Conservation (phyloP, 495 filamentous ascomycete genomes). For the Penicillium fimorum region DNA sequence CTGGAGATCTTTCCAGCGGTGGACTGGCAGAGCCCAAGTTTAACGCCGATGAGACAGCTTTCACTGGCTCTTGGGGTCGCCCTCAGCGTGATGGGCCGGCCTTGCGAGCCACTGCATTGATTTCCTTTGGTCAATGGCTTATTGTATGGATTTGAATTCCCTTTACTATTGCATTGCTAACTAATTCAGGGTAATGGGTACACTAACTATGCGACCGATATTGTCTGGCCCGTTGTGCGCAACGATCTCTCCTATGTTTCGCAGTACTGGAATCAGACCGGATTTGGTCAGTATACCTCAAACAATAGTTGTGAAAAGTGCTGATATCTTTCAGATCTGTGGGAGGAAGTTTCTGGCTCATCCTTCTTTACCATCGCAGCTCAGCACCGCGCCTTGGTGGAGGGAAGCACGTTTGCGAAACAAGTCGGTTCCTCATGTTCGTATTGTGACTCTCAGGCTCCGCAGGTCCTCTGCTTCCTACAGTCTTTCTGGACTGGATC, state of each 20-base stretch:
- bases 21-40: conserved; percentile 50
- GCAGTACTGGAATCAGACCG: conserved; percentile 69
- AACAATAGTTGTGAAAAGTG: not conserved
- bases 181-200: conserved; percentile 29
- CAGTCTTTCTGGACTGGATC: conserved; percentile 64
- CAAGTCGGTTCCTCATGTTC: conserved; percentile 41
- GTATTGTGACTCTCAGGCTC: conserved; percentile 55
- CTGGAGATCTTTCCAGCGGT: conserved; percentile 47
- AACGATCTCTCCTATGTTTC: conserved; percentile 70
- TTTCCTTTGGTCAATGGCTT: conserved; percentile 40
- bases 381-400: conserved; percentile 53
- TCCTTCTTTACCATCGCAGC: conserved; percentile 59
- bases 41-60: conserved; percentile 57
- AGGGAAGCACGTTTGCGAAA: conserved; percentile 56
- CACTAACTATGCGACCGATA: conserved; percentile 25
- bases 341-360: conserved; percentile 65
- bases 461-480: conserved; percentile 58
- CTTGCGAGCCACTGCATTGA: conserved; percentile 62
- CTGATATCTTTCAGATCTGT: conserved; percentile 50
- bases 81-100: conserved; percentile 73
- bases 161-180: conserved; percentile 14
- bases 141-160: conserved; percentile 21
- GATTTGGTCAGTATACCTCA: conserved; percentile 40
- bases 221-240: conserved; percentile 60
- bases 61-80: conserved; percentile 64